phyloP scores from a whole-genome alignment of 352 stramenopile genomes.

The Peronospora farinosa region DNA sequence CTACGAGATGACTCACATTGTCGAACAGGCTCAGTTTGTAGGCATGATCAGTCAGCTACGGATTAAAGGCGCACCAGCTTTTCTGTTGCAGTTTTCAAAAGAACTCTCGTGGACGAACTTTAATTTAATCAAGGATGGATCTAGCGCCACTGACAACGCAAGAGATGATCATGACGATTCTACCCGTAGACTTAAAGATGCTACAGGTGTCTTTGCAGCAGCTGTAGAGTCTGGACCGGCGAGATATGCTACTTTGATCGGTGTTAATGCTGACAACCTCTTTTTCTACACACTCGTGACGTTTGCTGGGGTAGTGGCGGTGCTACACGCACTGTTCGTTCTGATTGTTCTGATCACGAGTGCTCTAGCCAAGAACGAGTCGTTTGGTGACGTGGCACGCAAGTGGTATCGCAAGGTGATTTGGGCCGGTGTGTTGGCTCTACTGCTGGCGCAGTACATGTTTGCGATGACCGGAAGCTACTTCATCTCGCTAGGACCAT shows the following conservation, averaged over 20 bases:
- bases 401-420: constrained; percentile 82
- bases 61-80: constrained; percentile 63
- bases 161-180: not conserved
- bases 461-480: constrained; percentile 79
- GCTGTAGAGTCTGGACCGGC: constrained; percentile 52
- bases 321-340: constrained; percentile 60
- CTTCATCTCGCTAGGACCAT: constrained; percentile 44
- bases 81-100: constrained; percentile 77
- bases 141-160: constrained; percentile 3
- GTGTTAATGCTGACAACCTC: constrained; percentile 51
- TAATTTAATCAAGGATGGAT: constrained; percentile 56
- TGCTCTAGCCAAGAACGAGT: constrained; percentile 50
- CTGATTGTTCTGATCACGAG: constrained; percentile 46
- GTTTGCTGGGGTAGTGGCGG: constrained; percentile 50
- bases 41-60: constrained; percentile 78
- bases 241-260: constrained; percentile 63
- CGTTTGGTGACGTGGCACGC: constrained; percentile 41
- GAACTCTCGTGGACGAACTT: constrained; percentile 84
- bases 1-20: constrained; percentile 83
- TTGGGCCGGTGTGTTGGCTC: constrained; percentile 57
- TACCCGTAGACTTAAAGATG: constrained; percentile 27
- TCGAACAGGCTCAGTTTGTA: constrained; percentile 83
- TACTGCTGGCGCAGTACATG: constrained; percentile 83
- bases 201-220: constrained; percentile 18
- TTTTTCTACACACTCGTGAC: constrained; percentile 80